These are phyloP conservation scores for Isoetes taiwanensis DNA, from an alignment of 75 land plant genomes.

Conservation along the genomic window DNA sequence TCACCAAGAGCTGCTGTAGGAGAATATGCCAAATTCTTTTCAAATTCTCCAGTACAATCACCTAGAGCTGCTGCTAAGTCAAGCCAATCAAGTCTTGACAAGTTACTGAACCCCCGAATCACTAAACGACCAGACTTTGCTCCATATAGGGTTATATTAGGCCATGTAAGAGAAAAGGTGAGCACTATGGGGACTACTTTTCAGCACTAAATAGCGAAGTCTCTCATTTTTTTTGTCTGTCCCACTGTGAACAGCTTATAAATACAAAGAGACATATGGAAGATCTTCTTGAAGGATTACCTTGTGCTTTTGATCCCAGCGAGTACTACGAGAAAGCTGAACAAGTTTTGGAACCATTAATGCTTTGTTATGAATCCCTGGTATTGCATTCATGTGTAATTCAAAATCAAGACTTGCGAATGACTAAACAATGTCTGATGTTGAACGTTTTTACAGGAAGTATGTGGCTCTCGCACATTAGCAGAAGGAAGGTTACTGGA, in stretches of 20 bases:
- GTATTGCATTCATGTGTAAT: background rate
- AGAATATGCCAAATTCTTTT: background rate
- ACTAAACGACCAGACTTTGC: background rate
- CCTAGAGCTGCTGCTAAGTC: background rate
- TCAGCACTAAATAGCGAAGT: background rate
- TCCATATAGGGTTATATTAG: background rate
- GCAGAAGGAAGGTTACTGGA: background rate
- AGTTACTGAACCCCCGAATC: background rate
- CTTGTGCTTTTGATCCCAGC: background rate
- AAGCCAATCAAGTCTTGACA: background rate
- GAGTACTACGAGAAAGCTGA: background rate
- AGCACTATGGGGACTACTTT: background rate
- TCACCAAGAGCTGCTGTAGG: background rate
- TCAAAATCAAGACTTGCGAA: background rate
- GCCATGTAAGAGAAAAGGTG: constrained; percentile 7
- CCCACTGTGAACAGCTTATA: background rate
- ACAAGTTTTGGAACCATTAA: background rate
- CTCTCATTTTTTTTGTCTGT: background rate
- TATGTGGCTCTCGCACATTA: background rate
- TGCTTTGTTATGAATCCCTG: constrained; percentile 9
- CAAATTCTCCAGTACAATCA: background rate
- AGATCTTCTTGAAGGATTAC: background rate
- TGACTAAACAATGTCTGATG: too few relatives aligned
- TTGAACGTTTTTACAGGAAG: background rate
- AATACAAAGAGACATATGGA: background rate